These are phyloP conservation scores for Aphanomyces cochlioides DNA, from an alignment of 352 stramenopile genomes.

Conservation along the genomic window DNA sequence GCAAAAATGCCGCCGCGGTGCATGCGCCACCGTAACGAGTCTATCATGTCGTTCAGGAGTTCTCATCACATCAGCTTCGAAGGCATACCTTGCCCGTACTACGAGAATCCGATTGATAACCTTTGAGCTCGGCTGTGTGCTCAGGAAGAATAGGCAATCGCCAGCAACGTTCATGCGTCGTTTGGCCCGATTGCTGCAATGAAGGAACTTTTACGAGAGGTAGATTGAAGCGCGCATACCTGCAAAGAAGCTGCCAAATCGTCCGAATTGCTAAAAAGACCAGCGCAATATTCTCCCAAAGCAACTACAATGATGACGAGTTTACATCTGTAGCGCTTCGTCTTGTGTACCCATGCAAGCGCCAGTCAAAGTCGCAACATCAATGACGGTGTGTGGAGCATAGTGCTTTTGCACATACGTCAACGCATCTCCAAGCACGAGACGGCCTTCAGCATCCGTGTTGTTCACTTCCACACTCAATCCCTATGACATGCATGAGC, in stretches of 20 bases:
- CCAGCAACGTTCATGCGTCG: constrained; percentile 84
- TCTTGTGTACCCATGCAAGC: constrained; percentile 66
- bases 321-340: neutral
- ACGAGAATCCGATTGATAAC: constrained; percentile 70
- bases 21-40: constrained; percentile 73
- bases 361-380: constrained; percentile 92
- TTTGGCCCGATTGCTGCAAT: constrained; percentile 36
- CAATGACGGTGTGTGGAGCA: constrained; percentile 89
- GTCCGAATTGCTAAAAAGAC: constrained; percentile 91
- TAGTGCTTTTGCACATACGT: constrained; percentile 86
- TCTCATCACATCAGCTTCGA: neutral
- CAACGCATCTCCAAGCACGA: constrained; percentile 88
- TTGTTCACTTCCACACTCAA: constrained; percentile 91
- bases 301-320: constrained; percentile 45
- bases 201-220: neutral
- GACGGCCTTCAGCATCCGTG: constrained; percentile 88
- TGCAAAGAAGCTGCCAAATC: constrained; percentile 64
- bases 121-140: constrained; percentile 78
- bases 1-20: constrained; percentile 83
- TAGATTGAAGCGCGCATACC: constrained; percentile 32
- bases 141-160: constrained; percentile 83
- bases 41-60: constrained; percentile 28
- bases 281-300: constrained; percentile 84
- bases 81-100: constrained; percentile 53
- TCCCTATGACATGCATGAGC: constrained; percentile 36